Base-by-base conservation (phyloP, 1,139 yeast species). In the Petasospora rhodanensis region DNA sequence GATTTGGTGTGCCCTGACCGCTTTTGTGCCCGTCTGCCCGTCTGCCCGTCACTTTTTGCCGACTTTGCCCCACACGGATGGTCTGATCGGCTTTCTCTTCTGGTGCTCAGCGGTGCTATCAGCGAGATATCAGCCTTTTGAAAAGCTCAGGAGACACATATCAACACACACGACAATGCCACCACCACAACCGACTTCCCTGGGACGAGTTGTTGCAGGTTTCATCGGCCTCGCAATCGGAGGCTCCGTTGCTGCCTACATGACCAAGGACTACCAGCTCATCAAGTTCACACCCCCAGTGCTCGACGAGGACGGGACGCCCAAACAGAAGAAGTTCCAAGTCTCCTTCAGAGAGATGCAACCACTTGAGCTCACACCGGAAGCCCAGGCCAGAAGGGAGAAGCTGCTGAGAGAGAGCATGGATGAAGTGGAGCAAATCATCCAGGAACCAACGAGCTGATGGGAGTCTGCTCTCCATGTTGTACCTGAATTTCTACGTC, bases 361-460 rank as follows among this genome's bases (percentile, higher is more conserved):
- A 28, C 64, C 66, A 0, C 44, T 64, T 13, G 49, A 52, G 29
- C 48, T 62, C 24, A 61, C 52, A 30, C 62, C 62, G 0, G 66
- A 59, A 26, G 62, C 55, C 22, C 32, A 17, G 23, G 24, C 35
- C 16, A 35, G 29, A 24, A 24, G 38, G 24, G 31, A 29, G 29
- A 19, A 14, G 18, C 16, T 40, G 14, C 11, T 17, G 16, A 33
- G 38, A 32, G 32, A 43, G 37, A 32, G 36, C 16, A 39, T 39
- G 18, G 33, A 41, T 13, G 49, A 43, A 28, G 26, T 39, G 6
- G 52, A 47, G 19, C 46, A 46, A 29, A 42, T 46, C 24, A 39
- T 46, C 11, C 53, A 46, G 26, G 52, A 46, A 18, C 51, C 52
- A 28, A 48, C 51, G 1, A 35, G 38, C 10, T 46, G 34, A 37